These are phyloP conservation scores for Stachybotrys chlorohalonatus DNA, from an alignment of 2,329 filamentous ascomycete species.

Conservation along the genomic window DNA sequence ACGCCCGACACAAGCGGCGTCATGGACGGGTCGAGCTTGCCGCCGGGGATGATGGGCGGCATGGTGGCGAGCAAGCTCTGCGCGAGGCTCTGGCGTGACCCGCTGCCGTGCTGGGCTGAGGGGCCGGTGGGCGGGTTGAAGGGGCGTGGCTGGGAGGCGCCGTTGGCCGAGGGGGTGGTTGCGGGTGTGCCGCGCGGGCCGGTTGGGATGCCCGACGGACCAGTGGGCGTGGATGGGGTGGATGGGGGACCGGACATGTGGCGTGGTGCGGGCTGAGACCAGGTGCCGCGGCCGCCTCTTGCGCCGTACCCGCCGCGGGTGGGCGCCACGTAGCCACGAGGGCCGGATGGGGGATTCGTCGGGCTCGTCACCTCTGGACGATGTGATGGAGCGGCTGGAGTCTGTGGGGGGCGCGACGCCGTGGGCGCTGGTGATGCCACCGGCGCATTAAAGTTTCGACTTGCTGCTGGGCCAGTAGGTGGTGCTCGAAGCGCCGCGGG, in stretches of 20 bases:
- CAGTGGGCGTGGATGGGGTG: conserved; percentile 29
- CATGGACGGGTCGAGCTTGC: conserved; percentile 41
- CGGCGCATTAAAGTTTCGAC: conserved; percentile 28
- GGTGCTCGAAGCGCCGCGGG: conserved; percentile 42
- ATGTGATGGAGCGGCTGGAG: conserved; percentile 20
- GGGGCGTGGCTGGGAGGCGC: conserved; percentile 31
- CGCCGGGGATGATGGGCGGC: conserved; percentile 43
- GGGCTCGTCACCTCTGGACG: conserved; percentile 34
- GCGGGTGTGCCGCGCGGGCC: conserved; percentile 30
- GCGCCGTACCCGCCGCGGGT: conserved; percentile 33
- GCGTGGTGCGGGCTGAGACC: conserved; percentile 25
- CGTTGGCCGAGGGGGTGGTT: conserved; percentile 25
- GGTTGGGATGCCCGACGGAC: conserved; percentile 35
- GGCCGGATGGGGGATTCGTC: conserved; percentile 42
- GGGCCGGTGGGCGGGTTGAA: conserved; percentile 53
- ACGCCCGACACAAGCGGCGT: conserved; percentile 36
- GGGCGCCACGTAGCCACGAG: conserved; percentile 42
- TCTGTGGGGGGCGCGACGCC: conserved; percentile 22
- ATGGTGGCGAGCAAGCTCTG: conserved; percentile 43
- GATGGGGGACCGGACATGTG: conserved; percentile 24
- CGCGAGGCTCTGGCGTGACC: conserved; percentile 35
- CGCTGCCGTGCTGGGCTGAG: conserved; percentile 26
- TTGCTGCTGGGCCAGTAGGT: conserved; percentile 32
- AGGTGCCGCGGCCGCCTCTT: conserved; percentile 37
- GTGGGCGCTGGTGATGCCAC: conserved; percentile 20